phyloP scores from a whole-genome alignment of 805 yeast species.

The Candida nemodendra region DNA sequence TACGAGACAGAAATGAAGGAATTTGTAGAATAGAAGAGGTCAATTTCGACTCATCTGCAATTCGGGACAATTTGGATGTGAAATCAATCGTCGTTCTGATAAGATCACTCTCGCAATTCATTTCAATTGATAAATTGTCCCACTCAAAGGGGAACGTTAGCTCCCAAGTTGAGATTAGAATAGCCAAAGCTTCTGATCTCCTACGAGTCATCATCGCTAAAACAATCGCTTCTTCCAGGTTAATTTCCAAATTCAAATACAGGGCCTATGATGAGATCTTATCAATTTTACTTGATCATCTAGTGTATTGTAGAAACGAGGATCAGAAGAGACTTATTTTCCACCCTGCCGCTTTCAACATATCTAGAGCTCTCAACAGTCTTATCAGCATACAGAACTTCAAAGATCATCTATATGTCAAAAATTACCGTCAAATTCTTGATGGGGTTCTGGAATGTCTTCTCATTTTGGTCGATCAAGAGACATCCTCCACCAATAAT shows the following conservation, averaged over 20 bases:
- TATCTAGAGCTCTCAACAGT: conserved; percentile 27
- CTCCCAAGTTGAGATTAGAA: conserved; percentile 23
- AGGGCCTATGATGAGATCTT: conserved; percentile 29
- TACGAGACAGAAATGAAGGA: conserved; percentile 56
- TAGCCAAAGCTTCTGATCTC: conserved; percentile 23
- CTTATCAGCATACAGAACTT: conserved; percentile 26
- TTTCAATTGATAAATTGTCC: conserved; percentile 21
- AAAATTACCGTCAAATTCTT: conserved; percentile 19
- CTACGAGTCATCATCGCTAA: conserved; percentile 17
- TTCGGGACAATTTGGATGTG: conserved; percentile 18
- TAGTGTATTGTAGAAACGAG: conserved; percentile 12
- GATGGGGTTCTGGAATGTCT: conserved; percentile 15
- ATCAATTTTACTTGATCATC: conserved; percentile 15
- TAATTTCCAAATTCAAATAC: conserved; percentile 22
- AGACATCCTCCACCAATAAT: conserved; percentile 8
- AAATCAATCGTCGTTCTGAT: conserved; percentile 14
- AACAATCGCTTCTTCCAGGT: conserved; percentile 11
- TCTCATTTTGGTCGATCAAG: conserved; percentile 8
- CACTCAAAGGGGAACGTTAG: conserved; percentile 23
- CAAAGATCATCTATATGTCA: conserved; percentile 24
- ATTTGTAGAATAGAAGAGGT: conserved; percentile 38
- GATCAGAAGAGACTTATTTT: conserved; percentile 13
- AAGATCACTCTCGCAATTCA: conserved; percentile 19
- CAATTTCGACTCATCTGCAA: conserved; percentile 22
- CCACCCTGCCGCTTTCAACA: conserved; percentile 32